Evolutionary conservation across 1,284 basidiomycete species (phyloP).

Genomic region (Exsudoporus floridanus): DNA sequence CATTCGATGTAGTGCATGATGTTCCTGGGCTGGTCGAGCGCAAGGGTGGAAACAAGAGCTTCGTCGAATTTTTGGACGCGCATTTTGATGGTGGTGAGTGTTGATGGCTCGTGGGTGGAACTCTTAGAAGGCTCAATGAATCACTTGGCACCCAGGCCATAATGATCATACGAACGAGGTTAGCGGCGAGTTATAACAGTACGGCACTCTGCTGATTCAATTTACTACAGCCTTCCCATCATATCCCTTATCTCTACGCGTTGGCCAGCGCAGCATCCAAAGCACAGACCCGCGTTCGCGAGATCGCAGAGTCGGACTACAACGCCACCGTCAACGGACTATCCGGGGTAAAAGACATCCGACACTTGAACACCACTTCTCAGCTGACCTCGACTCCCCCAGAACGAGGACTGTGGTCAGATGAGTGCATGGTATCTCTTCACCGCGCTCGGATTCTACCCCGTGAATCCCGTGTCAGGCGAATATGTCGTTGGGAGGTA

Average conservation of each 20-base stretch:
- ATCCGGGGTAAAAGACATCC: constrained; percentile 51
- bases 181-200: neutral
- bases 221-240: constrained; percentile 65
- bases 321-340: constrained; percentile 67
- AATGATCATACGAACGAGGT: constrained; percentile 86
- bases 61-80: constrained; percentile 69
- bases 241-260: constrained; percentile 81
- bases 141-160: constrained; percentile 49
- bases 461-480: constrained; percentile 77
- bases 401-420: constrained; percentile 89
- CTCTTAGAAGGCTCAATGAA: neutral
- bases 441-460: constrained; percentile 80
- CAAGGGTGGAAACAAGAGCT: constrained; percentile 63
- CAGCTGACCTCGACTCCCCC: neutral
- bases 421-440: constrained; percentile 90
- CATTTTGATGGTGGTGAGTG: constrained; percentile 67
- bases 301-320: constrained; percentile 65
- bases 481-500: constrained; percentile 74
- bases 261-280: constrained; percentile 68
- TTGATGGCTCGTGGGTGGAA: neutral
- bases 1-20: constrained; percentile 76
- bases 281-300: constrained; percentile 67
- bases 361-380: neutral
- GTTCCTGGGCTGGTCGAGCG: constrained; percentile 60
- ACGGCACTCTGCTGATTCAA: constrained; percentile 6